A percentile compares a stretch with the other conserved stretches of the same genome.
phyloP scores from a whole-genome alignment of 768 basidiomycete species.

The Cubamyces lactineus region DNA sequence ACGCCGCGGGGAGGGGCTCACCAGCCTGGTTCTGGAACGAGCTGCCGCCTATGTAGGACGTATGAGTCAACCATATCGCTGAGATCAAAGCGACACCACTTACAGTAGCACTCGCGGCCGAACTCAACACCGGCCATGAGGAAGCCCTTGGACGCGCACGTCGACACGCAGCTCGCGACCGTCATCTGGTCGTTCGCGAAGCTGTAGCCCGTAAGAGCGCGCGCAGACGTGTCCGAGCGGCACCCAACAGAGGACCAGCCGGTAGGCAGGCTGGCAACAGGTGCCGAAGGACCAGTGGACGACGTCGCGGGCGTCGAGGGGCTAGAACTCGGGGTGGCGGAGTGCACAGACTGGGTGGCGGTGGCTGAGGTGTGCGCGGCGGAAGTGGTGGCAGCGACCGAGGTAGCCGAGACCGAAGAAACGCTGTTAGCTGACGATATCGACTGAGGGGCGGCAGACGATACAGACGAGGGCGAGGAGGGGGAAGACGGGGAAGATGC shows the following conservation, averaged over 20 bases:
- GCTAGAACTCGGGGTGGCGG: slow-evolving; percentile 8
- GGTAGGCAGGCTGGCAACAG: neutral
- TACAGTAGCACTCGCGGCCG: slow-evolving; percentile 39
- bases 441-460: slow-evolving; percentile 18
- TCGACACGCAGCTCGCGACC: slow-evolving; percentile 33
- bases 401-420: slow-evolving; percentile 3
- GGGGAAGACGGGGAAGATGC: slow-evolving; percentile 8
- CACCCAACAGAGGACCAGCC: slow-evolving; percentile 28
- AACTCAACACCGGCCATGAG: slow-evolving; percentile 39
- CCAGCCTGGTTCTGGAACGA: slow-evolving; percentile 25
- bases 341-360: slow-evolving; percentile 11
- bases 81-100: neutral
- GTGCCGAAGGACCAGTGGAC: slow-evolving; percentile 1
- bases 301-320: neutral
- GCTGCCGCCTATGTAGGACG: slow-evolving; percentile 22
- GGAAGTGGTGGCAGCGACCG: slow-evolving; percentile 1
- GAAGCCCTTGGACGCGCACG: slow-evolving; percentile 36
- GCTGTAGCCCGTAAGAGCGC: slow-evolving; percentile 30
- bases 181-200: slow-evolving; percentile 32
- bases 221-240: slow-evolving; percentile 25
- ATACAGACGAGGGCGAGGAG: slow-evolving; percentile 15
- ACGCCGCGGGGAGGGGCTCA: slow-evolving; percentile 9
- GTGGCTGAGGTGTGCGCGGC: neutral
- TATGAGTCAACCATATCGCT: neutral
- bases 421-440: slow-evolving; percentile 14